Base-by-base conservation (phyloP, 805 yeast genomes). In the Yarrowia sp. region DNA sequence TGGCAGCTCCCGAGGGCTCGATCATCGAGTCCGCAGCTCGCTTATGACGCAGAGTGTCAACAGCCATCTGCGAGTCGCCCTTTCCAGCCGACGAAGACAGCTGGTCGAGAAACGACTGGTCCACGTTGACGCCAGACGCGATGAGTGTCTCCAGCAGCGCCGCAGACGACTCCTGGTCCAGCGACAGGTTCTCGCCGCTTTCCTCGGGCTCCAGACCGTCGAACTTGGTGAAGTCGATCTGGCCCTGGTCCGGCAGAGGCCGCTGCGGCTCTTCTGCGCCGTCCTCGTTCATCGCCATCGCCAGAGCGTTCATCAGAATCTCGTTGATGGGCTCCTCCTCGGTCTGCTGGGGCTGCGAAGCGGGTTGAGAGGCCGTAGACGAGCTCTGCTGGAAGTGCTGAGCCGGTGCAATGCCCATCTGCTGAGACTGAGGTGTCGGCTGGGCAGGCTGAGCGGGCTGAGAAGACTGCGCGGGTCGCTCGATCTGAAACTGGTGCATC, bases 241-340 rank as follows among this genome's bases (percentile, higher is more conserved):
- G 38, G 6, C 61, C 61, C 21, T 55, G 47, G 19, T 55, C 47
- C 18, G 42, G 22, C 27, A 31, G 21, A 19, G 51, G 51, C 4
- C 51, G 47, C 35, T 47, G 55, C 6, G 55, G 36, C 29, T 47
- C 55, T 4, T 44, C 51, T 0, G 51, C 12, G 12, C 49, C 65
- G 6, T 35, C 49, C 31, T 44, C 63, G 41, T 64, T 39, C 58
- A 64, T 58, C 8, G 64, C 67, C 66, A 65, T 51, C 5, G 66
- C 58, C 44, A 65, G 62, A 6, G 67, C 67, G 33, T 65, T 65
- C 55, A 53, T 35, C 14, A 65, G 36, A 19, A 65, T 65, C 41
- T 65, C 66, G 25, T 65, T 63, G 47, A 65, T 55, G 9, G 61
- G 62, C 29, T 38, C 47, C 29, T 46, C 61, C 22, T 47, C 49